Conservation (phyloP, 176 grass and related monocot genomes). For the Bothriochloa decipiens region DNA sequence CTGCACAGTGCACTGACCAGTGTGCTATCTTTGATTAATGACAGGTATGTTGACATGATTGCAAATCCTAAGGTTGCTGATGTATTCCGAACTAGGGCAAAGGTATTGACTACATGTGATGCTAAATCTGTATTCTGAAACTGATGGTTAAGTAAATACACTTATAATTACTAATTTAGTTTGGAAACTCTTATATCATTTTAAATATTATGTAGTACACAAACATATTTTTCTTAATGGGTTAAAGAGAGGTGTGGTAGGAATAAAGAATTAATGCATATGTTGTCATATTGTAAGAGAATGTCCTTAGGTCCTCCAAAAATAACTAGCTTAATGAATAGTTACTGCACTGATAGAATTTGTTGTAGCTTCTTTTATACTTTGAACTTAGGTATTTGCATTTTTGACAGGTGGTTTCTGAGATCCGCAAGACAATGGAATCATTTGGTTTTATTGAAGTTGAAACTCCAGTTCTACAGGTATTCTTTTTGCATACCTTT, state of each 20-base stretch:
- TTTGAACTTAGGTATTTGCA: conserved; percentile 26
- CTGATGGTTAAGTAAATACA: not conserved
- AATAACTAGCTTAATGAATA: conserved; percentile 27
- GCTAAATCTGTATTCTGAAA: conserved; percentile 37
- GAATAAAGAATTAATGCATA: not conserved
- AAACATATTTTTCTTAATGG: conserved; percentile 20
- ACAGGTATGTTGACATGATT: conserved; percentile 97
- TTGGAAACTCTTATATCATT: conserved; percentile 23
- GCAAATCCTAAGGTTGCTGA: conserved; percentile 99
- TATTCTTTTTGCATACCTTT: no score
- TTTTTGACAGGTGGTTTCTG: conserved; percentile 78
- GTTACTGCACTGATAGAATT: not conserved
- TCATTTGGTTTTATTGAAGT: conserved; percentile 98
- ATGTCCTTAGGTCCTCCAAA: conserved; percentile 1
- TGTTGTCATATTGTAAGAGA: conserved; percentile 17
- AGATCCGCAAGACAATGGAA: conserved; percentile 96
- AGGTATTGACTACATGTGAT: conserved; percentile 59
- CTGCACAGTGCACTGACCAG: not conserved
- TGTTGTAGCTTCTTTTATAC: conserved; percentile 1
- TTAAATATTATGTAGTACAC: conserved; percentile 20
- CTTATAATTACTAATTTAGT: not conserved
- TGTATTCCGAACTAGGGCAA: conserved; percentile 94
- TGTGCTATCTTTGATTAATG: conserved; percentile 27
- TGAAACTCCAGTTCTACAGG: conserved; percentile 98
- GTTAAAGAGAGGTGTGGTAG: conserved; percentile 4